Percentiles rank a stretch among this genome's conserved stretches.
Conservation (phyloP, 2,329 filamentous ascomycete species). For the Elsinoe ampelina region DNA sequence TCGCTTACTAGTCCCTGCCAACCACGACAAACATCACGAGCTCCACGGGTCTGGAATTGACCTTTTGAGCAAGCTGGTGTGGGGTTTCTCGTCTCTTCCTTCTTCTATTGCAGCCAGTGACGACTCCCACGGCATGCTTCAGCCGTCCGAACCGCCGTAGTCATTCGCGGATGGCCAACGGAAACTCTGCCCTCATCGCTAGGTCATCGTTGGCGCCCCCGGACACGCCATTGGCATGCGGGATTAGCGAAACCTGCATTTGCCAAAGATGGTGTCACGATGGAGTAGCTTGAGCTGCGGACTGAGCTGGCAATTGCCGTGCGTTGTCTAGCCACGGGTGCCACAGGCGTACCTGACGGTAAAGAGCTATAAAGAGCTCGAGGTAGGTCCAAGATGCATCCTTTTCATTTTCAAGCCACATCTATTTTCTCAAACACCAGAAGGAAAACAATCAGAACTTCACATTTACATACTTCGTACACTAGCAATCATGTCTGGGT, state of each 20-base stretch:
- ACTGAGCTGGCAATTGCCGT: neutral
- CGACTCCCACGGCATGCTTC: neutral
- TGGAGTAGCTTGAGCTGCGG: neutral
- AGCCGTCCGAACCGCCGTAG: neutral
- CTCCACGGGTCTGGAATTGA: neutral
- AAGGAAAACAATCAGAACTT: too few species aligned
- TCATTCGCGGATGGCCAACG: neutral
- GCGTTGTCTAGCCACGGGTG: neutral
- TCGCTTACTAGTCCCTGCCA: slow-evolving; percentile 1
- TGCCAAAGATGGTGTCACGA: slow-evolving; percentile 7
- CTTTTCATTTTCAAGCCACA: slow-evolving; percentile 3
- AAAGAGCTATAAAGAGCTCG: slow-evolving; percentile 10
- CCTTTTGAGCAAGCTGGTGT: slow-evolving; percentile 1
- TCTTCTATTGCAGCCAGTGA: neutral
- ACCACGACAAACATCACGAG: neutral
- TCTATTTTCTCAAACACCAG: too few species aligned
- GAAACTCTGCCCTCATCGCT: slow-evolving; percentile 5
- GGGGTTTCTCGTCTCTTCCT: neutral
- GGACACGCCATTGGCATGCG: slow-evolving; percentile 8
- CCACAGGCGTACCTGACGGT: neutral
- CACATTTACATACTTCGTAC: too few species aligned
- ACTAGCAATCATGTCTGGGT: slow-evolving; percentile 15
- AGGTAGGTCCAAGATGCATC: neutral
- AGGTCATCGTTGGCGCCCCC: neutral
- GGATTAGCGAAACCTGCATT: slow-evolving; percentile 8